Percentiles rank a stretch among this genome's conserved stretches.
Evolutionary conservation across 176 grass and related monocot species (phyloP).

Genomic region (Leersia perrieri): DNA sequence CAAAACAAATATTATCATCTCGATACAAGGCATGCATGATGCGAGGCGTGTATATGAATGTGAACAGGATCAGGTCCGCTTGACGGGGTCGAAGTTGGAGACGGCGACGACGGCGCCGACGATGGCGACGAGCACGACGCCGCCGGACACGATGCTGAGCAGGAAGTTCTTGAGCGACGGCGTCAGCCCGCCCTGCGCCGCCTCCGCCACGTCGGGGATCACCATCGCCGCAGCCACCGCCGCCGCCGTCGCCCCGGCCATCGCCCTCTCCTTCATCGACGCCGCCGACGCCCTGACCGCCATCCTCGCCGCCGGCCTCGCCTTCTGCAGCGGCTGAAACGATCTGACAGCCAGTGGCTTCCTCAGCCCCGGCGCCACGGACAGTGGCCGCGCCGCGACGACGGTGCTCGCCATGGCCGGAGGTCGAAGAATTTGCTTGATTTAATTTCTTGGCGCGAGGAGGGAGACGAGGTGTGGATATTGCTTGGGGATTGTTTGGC

Average conservation of each 20-base stretch:
- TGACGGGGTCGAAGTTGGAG: conserved; percentile 79
- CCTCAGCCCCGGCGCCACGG: conserved; percentile 36
- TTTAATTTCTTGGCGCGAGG: background rate
- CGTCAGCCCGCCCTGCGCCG: conserved; percentile 35
- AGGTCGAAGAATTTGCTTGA: background rate
- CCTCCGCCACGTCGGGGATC: conserved; percentile 53
- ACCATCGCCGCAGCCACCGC: conserved; percentile 45
- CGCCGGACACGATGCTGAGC: conserved; percentile 63
- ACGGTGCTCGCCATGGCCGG: conserved; percentile 53
- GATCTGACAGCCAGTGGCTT: conserved; percentile 1
- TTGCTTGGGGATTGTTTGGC: conserved; percentile 15
- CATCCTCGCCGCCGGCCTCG: conserved; percentile 40
- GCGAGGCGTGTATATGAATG: background rate
- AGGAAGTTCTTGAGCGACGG: conserved; percentile 80
- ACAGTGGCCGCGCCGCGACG: conserved; percentile 32
- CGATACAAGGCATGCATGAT: conserved; percentile 14
- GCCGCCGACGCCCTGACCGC: conserved; percentile 41
- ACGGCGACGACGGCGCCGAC: conserved; percentile 63
- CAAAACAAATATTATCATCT: conserved; percentile 17
- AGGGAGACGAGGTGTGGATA: background rate
- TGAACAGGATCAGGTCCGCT: conserved; percentile 36
- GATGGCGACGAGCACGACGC: conserved; percentile 50
- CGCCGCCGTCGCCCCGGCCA: conserved; percentile 48
- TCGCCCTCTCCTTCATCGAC: conserved; percentile 43
- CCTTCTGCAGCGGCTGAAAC: conserved; percentile 27